phyloP scores from a whole-genome alignment of 345 rosid genomes.

The Hypericum perforatum region DNA sequence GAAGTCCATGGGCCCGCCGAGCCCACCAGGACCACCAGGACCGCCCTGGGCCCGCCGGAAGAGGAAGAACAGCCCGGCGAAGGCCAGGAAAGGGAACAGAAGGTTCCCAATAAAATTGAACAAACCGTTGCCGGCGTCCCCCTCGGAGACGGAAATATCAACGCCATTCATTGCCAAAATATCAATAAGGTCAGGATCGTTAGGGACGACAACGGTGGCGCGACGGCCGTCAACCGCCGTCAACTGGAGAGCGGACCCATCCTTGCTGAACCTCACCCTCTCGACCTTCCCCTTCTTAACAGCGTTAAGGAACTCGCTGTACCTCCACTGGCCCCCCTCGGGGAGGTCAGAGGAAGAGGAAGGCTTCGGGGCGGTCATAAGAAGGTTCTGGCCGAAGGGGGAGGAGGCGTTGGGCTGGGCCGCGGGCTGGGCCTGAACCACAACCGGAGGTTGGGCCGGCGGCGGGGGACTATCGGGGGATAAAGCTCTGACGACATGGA shows the following conservation, averaged over 20 bases:
- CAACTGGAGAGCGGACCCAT: conserved; percentile 53
- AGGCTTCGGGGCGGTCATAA: conserved; percentile 52
- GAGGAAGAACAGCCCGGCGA: conserved; percentile 53
- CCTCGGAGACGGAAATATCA: conserved; percentile 69
- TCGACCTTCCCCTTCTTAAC: conserved; percentile 72
- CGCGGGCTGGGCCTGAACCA: conserved; percentile 39
- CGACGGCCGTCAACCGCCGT: conserved; percentile 63
- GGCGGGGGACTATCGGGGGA: conserved; percentile 36
- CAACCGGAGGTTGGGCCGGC: conserved; percentile 23
- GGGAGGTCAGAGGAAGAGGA: conserved; percentile 51
- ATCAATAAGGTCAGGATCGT: conserved; percentile 64
- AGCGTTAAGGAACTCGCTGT: conserved; percentile 72
- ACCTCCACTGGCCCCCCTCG: conserved; percentile 63
- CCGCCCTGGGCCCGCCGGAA: conserved; percentile 67
- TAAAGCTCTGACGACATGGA: conserved; percentile 29
- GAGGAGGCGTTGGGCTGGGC: conserved; percentile 31
- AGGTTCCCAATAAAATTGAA: conserved; percentile 52
- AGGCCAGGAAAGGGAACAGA: conserved; percentile 52
- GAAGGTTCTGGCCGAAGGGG: conserved; percentile 39
- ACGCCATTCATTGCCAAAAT: conserved; percentile 71
- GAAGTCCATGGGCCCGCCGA: conserved; percentile 82
- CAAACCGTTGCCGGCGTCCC: conserved; percentile 56
- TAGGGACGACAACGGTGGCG: conserved; percentile 49
- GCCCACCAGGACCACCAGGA: conserved; percentile 73
- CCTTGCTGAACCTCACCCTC: conserved; percentile 69